Conservation (phyloP, 2,329 filamentous ascomycete species). For the Colletotrichum musae region DNA sequence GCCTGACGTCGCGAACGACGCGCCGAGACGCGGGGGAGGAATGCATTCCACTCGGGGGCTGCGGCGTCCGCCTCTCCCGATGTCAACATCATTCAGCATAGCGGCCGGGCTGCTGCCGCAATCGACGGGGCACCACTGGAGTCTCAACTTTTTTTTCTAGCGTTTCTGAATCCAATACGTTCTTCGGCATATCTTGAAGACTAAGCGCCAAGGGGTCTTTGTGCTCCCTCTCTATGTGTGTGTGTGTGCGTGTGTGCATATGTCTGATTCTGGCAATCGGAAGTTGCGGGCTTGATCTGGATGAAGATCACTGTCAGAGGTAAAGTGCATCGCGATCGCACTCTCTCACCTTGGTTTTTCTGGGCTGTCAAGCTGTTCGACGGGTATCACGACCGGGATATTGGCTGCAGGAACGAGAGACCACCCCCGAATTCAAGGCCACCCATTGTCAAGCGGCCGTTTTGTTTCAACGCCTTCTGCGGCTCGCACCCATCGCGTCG, state of each 20-base stretch:
- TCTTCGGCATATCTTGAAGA: constrained; percentile 24
- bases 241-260: neutral
- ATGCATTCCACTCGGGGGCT: constrained; percentile 32
- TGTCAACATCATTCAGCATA: constrained; percentile 12
- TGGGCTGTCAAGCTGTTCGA: neutral
- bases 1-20: constrained; percentile 14
- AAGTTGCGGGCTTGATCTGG: constrained; percentile 14
- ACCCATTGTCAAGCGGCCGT: constrained; percentile 20
- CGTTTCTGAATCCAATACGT: constrained; percentile 27
- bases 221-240: neutral
- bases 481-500: too few relatives aligned
- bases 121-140: neutral
- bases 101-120: neutral
- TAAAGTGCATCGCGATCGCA: constrained; percentile 21
- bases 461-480: constrained; percentile 19
- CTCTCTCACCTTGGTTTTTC: neutral
- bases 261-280: constrained; percentile 19
- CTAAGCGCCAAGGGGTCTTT: neutral
- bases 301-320: neutral
- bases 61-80: neutral
- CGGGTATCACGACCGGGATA: neutral
- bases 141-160: neutral
- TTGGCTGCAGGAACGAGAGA: too few relatives aligned
- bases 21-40: constrained; percentile 2
- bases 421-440: neutral